Evolutionary conservation across 2,329 filamentous ascomycete species (phyloP), one percentile per base, ranked within the genome.

Genomic region (Epichloe hybrida): DNA sequence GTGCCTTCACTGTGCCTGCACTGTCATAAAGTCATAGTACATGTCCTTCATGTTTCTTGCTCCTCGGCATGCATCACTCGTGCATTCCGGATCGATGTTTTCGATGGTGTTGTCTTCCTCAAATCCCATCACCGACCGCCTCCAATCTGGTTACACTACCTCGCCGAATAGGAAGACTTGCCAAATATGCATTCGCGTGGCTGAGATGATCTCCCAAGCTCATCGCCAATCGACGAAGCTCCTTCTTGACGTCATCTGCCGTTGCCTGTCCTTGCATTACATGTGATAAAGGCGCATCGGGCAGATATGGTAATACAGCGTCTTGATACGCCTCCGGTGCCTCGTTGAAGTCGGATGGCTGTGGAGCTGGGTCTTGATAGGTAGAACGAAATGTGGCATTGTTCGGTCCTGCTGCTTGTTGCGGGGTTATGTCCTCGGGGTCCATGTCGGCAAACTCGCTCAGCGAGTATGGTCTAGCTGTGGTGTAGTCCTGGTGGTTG

Each of bases 211-310:
- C 72, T 5, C 69, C 65, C 3, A 76, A 62, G 50, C 68, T 72
- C 62, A 72, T 72, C 13, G 74, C 70, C 52, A 80, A 65, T 17
- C 71, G 68, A 8, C 75, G 69, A 54, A 80, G 66, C 56, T 73
- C 69, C 51, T 73, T 69, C 42, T 72, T 72, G 20, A 77, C 72
- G 46, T 79, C 76, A 23, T 72, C 71, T 4, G 68, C 61, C 0
- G 73, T 72, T 0, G 75, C 75, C 35, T 72, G 68, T 2, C 75
- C 75, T 58, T 80, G 76, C 68, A 81, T 73, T 40, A 78, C 75
- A 48, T 70, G 68, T 2, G 69, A 62, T 1, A 73, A 71, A 2
- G 77, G 77, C 9, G 73, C 71, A 2, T 65, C 64, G 4, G 70
- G 73, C 23, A 67, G 64, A 2, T 64, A 66, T 17, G 68, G 70